Evolutionary conservation across 2,329 filamentous ascomycete genomes (phyloP), one percentile per base, ranked within the genome.

Genomic region (Diplodia mutila): DNA sequence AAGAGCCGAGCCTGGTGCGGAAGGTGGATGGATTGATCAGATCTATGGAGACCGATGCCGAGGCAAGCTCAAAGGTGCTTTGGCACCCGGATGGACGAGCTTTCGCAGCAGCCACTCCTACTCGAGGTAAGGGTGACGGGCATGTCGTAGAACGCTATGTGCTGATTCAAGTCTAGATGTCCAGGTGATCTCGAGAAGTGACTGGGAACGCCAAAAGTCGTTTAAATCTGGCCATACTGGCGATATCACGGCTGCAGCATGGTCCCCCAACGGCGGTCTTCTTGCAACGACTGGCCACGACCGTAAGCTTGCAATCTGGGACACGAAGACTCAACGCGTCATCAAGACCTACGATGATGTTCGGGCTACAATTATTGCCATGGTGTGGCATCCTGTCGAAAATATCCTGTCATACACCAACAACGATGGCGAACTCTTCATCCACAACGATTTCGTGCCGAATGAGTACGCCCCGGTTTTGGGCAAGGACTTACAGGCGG

Each of bases 41-140:
- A 69, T 86, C 86, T 21, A 79, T 94, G 3, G 94, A 97, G 68
- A 86, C 88, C 1, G 92, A 95, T 53, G 86, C 89, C 1, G 91
- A 96, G 69, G 85, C 87, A 6, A 93, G 90, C 70, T 90, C 92
- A 4, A 86, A 86, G 74, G 89, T 90, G 6, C 87, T 89, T 0
- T 99, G 95, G 95, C 95, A 98, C 80, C 96, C 96, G 0, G 94
- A 98, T 76, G 94, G 95, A 23, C 88, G 92, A 71, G 92, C 94
- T 3, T 97, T 99, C 79, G 94, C 92, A 1, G 89, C 91, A 23
- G 89, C 93, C 0, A 97, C 94, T 23, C 87, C 91, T 0, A 93
- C 91, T 25, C 87, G 90, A 73, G 73, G 77, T 76, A 54, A 65
- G 64, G 9, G 3, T 27, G 39, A 12, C n/a, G 53, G 25, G 55